Evolutionary conservation across 495 filamentous ascomycete genomes (phyloP).

Genomic region (Penicillium robsamsonii): DNA sequence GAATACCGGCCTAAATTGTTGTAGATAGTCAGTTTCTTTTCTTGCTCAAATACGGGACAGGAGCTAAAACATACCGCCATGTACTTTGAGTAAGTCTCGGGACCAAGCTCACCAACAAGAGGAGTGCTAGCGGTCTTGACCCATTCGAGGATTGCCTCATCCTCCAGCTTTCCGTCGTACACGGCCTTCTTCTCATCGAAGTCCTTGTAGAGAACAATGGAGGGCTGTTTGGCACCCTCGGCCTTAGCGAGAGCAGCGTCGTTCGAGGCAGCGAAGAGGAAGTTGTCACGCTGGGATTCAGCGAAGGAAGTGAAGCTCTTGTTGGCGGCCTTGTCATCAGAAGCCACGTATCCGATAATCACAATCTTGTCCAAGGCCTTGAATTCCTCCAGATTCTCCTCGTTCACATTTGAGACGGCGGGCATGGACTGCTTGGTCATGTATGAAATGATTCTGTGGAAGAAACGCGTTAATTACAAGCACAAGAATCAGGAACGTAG

Average conservation of each 20-base stretch:
- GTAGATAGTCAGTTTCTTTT: constrained; percentile 10
- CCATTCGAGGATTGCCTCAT: constrained; percentile 75
- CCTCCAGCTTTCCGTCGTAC: constrained; percentile 76
- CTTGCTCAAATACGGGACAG: not conserved
- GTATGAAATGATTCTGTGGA: constrained; percentile 83
- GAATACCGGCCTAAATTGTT: constrained; percentile 67
- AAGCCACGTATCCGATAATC: constrained; percentile 79
- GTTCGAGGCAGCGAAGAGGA: constrained; percentile 82
- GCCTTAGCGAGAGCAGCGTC: constrained; percentile 83
- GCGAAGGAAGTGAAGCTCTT: constrained; percentile 77
- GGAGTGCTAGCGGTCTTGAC: constrained; percentile 82
- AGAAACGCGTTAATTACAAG: constrained; percentile 26
- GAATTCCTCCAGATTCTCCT: constrained; percentile 86
- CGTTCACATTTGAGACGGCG: constrained; percentile 76
- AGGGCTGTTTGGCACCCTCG: constrained; percentile 82
- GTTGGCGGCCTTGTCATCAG: constrained; percentile 81
- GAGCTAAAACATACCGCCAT: constrained; percentile 66
- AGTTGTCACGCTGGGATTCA: constrained; percentile 82
- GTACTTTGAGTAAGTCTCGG: constrained; percentile 95
- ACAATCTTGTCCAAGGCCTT: constrained; percentile 98
- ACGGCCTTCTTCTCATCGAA: constrained; percentile 95
- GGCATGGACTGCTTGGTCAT: constrained; percentile 99
- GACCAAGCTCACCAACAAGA: constrained; percentile 93
- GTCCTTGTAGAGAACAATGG: constrained; percentile 92
- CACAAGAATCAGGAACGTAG: not conserved